Evolutionary conservation across 495 filamentous ascomycete genomes (phyloP).

Genomic region (Lasiosphaeria hispida): DNA sequence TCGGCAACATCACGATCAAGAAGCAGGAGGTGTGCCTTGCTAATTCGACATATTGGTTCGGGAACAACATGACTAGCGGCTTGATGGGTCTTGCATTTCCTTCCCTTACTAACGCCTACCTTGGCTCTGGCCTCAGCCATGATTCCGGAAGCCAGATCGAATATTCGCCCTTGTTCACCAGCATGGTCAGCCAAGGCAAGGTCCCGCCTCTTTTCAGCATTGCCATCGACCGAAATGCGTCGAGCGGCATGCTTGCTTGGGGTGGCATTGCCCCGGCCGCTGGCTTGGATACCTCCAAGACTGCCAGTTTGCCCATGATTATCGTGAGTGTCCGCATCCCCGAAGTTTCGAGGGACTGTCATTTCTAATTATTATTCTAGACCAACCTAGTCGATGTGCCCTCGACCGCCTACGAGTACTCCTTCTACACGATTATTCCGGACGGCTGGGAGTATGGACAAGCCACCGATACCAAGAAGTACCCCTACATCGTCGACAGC

Average conservation of each 20-base stretch:
- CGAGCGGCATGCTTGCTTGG: conserved; percentile 48
- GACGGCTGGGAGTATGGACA: conserved; percentile 38
- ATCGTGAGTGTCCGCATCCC: conserved; percentile 32
- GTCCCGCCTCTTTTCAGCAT: conserved; percentile 57
- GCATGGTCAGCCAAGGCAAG: conserved; percentile 52
- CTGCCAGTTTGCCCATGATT: conserved; percentile 37
- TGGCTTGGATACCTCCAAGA: conserved; percentile 26
- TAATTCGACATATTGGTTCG: conserved; percentile 43
- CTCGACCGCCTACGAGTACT: conserved; percentile 31
- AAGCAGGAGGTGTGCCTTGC: conserved; percentile 47
- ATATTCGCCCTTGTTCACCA: conserved; percentile 59
- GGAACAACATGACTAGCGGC: conserved; percentile 50
- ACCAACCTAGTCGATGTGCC: conserved; percentile 27
- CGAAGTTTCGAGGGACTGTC: too few relatives aligned
- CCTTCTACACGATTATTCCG: conserved; percentile 43
- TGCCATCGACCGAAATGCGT: conserved; percentile 42
- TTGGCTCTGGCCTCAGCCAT: conserved; percentile 28
- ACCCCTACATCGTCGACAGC: conserved; percentile 48
- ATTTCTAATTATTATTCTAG: conserved; percentile 9
- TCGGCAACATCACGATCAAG: conserved; percentile 54
- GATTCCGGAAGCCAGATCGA: conserved; percentile 30
- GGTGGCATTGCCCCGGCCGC: conserved; percentile 46
- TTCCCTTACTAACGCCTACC: conserved; percentile 46
- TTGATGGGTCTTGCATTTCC: conserved; percentile 63
- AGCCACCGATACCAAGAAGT: conserved; percentile 31